Percentiles rank a stretch among this genome's conserved stretches.
Conservation (phyloP, 2,329 filamentous ascomycete species). For the Sphaceloma murrayae region DNA sequence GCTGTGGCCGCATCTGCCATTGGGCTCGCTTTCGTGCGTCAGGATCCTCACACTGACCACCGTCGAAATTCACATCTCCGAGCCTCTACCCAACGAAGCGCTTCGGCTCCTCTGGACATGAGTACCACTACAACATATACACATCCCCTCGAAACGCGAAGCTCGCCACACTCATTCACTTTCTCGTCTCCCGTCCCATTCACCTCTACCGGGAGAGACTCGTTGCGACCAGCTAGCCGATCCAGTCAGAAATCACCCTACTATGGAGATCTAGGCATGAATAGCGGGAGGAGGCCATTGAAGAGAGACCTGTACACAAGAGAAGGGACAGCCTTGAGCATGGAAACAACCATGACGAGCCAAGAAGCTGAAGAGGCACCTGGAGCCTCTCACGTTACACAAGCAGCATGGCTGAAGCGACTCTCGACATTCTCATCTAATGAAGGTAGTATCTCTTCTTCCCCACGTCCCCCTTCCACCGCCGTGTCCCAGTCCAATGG, state of each 20-base stretch:
- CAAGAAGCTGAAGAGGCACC: constrained; percentile 12
- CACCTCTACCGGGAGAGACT: constrained; percentile 16
- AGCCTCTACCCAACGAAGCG: constrained; percentile 6
- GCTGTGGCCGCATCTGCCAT: constrained; percentile 49
- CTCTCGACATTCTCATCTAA: constrained; percentile 52
- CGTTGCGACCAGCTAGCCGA: constrained; percentile 17
- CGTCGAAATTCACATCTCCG: background rate
- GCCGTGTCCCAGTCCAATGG: constrained; percentile 57
- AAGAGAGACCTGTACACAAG: constrained; percentile 16
- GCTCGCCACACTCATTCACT: constrained; percentile 16
- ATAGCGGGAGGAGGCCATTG: constrained; percentile 16
- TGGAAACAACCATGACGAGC: constrained; percentile 6
- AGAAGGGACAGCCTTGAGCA: constrained; percentile 12
- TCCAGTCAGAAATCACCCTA: constrained; percentile 12
- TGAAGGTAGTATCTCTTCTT: constrained; percentile 36
- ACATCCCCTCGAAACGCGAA: constrained; percentile 19
- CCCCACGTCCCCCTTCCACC: constrained; percentile 54
- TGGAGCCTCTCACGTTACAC: constrained; percentile 28
- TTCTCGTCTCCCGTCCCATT: constrained; percentile 18
- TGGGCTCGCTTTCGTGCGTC: constrained; percentile 48
- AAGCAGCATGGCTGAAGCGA: constrained; percentile 61
- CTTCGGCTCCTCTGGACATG: constrained; percentile 18
- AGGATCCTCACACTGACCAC: constrained; percentile 28
- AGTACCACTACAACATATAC: constrained; percentile 20
- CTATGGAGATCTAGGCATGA: constrained; percentile 17